phyloP scores from a whole-genome alignment of 306 rosid genomes.

The Clitoria ternatea region DNA sequence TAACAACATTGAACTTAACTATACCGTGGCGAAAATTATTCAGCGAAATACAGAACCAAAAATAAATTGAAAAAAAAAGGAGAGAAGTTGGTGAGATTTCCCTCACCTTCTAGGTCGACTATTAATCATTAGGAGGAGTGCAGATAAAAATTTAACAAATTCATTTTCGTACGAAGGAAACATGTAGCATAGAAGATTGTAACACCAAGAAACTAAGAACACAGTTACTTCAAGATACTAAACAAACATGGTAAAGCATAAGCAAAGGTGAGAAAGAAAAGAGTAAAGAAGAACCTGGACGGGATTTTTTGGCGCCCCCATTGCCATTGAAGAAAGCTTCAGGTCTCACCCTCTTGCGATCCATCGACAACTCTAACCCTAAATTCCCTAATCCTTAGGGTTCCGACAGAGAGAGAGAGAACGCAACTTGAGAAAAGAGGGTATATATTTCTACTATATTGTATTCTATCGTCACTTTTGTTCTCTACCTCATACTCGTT shows the following conservation, averaged over 20 bases:
- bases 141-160: neutral
- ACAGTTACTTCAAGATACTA: too few species aligned
- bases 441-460: neutral
- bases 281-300: conserved; percentile 45
- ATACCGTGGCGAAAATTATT: neutral
- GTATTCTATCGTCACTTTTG: too few species aligned
- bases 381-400: neutral
- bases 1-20: neutral
- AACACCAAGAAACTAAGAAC: too few species aligned
- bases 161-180: neutral
- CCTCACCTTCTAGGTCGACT: neutral
- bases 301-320: conserved; percentile 65
- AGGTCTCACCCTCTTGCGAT: conserved; percentile 65
- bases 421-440: neutral
- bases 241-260: too few species aligned
- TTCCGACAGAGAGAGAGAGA: neutral
- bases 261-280: neutral
- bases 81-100: neutral
- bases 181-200: neutral
- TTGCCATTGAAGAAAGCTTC: conserved; percentile 66
- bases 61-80: too few species aligned
- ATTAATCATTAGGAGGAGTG: too few species aligned
- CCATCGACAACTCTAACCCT: conserved; percentile 11
- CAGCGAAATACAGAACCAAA: too few species aligned
- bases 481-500: neutral